Evolutionary conservation across 768 basidiomycete genomes (phyloP).

Genomic region (Cubamyces sp.): DNA sequence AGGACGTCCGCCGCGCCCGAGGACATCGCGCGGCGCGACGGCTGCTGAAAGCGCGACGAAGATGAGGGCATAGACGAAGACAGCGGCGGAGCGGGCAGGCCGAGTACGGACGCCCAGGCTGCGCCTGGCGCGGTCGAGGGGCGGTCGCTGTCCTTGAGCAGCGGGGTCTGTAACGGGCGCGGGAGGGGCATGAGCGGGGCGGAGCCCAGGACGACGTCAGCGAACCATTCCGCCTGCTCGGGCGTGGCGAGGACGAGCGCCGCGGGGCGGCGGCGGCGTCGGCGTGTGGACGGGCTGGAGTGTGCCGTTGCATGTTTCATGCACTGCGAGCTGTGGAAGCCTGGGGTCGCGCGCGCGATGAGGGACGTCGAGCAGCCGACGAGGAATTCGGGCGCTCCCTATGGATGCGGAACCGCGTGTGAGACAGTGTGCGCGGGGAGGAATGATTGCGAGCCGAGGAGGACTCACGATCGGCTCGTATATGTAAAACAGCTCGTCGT

Average conservation of each 20-base stretch:
- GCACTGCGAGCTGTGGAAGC: conserved; percentile 20
- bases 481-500: conserved; percentile 17
- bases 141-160: background rate
- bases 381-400: conserved; percentile 30
- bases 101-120: background rate
- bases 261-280: conserved; percentile 17
- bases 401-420: background rate
- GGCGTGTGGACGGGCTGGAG: background rate
- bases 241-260: conserved; percentile 20
- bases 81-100: background rate
- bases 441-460: conserved; percentile 5
- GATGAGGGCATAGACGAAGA: too few relatives aligned
- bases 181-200: background rate
- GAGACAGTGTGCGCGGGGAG: conserved; percentile 1
- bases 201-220: conserved; percentile 2
- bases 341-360: conserved; percentile 16
- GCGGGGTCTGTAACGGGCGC: background rate
- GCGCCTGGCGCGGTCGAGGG: background rate
- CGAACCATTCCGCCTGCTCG: conserved; percentile 15
- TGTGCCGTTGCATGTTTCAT: background rate
- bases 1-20: conserved; percentile 1
- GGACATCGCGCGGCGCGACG: conserved; percentile 7
- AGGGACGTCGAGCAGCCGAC: conserved; percentile 27
- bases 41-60: background rate
- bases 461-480: conserved; percentile 26